These are phyloP conservation scores for Amauroascus niger DNA, from an alignment of 2,329 filamentous ascomycete genomes.

Conservation along the genomic window DNA sequence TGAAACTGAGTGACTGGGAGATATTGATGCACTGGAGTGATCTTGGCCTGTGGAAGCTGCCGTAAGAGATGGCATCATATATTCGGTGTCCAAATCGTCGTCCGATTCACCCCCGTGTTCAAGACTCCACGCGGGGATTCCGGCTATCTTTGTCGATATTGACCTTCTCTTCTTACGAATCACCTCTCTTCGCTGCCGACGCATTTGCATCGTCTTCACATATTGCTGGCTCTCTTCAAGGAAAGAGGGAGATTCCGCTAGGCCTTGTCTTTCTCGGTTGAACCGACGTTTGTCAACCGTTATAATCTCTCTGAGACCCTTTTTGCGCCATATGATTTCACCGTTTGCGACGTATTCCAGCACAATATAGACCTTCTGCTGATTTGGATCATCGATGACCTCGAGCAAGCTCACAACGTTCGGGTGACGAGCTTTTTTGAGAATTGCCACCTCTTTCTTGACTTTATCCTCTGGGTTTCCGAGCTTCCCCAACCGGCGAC, in stretches of 20 bases:
- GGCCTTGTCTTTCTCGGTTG: constrained; percentile 62
- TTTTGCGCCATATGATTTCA: constrained; percentile 88
- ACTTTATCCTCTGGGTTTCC: constrained; percentile 62
- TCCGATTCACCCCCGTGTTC: constrained; percentile 61
- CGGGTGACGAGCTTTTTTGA: constrained; percentile 96
- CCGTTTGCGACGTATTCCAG: constrained; percentile 90
- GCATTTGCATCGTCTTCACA: constrained; percentile 30
- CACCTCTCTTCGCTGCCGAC: constrained; percentile 42
- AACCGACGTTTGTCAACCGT: constrained; percentile 71
- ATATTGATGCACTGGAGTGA: constrained; percentile 48
- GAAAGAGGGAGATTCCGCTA: constrained; percentile 55
- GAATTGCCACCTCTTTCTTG: constrained; percentile 91
- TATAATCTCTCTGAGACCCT: constrained; percentile 73
- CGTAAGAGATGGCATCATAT: constrained; percentile 25
- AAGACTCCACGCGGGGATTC: constrained; percentile 68
- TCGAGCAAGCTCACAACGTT: constrained; percentile 93
- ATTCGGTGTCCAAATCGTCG: constrained; percentile 36
- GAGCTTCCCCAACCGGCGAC: constrained; percentile 70
- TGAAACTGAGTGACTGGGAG: constrained; percentile 44
- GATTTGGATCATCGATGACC: constrained; percentile 91
- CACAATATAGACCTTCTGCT: constrained; percentile 97
- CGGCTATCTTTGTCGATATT: constrained; percentile 43
- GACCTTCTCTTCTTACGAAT: constrained; percentile 52
- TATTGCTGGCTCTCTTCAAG: constrained; percentile 38
- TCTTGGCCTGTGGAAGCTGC: constrained; percentile 33